Evolutionary conservation across 2,329 filamentous ascomycete genomes (phyloP), one percentile per base, ranked within the genome.

Genomic region (Pseudocercospora macadamiae): DNA sequence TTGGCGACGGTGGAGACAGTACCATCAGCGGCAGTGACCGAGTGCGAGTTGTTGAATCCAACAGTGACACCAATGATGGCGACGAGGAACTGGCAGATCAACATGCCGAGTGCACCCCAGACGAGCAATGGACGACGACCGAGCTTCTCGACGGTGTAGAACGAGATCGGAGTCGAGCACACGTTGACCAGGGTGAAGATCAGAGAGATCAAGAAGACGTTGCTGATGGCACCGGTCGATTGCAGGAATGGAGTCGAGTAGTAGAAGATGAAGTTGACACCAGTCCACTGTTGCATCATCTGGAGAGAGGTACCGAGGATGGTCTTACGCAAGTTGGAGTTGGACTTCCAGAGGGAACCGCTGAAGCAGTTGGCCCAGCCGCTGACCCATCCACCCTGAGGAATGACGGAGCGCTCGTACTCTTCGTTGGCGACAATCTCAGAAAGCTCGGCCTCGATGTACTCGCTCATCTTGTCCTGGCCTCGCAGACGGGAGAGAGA

Each of bases 151-250:
- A 96, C 87, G 18, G 88, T 88, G 79, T 83, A 96, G 85, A 96
- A 96, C 26, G 91, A 95, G 69, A 96, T 76, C 1, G 91, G 91
- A 1, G 92, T 96, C 36, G 90, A 93, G 77, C 78, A 83, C 63
- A 95, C 90, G 79, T 96, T 96, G 80, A 96, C 90, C 54, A 95
- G 83, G 63, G 89, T 95, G 75, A 91, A 93, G 79, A 96, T 84
- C 72, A 96, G 82, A 59, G 87, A 89, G 73, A 95, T 92, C 68
- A 96, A 75, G 84, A 96, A 96, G 42, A 85, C 82, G 81, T 96
- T 88, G 62, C 73, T 67, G 70, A 96, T 91, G 68, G 89, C 89
- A 66, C 88, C 88, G 26, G 89, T 87, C 21, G 87, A 86, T 77
- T 89, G 77, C 79, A 96, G 89, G 86, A 96, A 96, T 60, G 89